A percentile compares a stretch with the other conserved stretches of the same genome.
Conservation (phyloP, 192 early-diverging fungal genomes). For the Spinellus fusiger region DNA sequence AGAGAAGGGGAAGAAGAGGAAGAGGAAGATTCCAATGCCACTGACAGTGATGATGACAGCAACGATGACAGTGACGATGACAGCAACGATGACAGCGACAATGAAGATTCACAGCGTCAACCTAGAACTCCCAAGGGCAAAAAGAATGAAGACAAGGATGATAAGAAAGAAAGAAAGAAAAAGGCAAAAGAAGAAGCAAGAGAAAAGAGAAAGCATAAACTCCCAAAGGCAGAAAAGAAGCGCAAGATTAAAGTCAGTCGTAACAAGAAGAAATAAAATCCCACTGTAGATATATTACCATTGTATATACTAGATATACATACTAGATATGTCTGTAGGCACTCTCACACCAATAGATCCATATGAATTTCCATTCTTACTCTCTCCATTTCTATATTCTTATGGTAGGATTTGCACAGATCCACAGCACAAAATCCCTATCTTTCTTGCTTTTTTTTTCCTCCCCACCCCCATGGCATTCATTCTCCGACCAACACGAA, state of each 20-base stretch:
- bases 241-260: conserved; percentile 72
- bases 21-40: conserved; percentile 25
- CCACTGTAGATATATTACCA: no score
- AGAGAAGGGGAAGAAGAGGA: conserved; percentile 25
- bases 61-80: conserved; percentile 41
- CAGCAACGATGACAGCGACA: conserved; percentile 31
- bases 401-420: no score
- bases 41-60: conserved; percentile 34
- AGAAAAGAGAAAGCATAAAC: conserved; percentile 89
- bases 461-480: no score
- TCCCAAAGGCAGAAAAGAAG: conserved; percentile 96
- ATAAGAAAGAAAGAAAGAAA: conserved; percentile 85
- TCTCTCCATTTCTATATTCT: no score
- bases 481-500: no score
- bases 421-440: no score
- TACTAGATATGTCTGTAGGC: no score
- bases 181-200: conserved; percentile 84
- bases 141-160: conserved; percentile 80
- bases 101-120: conserved; percentile 21
- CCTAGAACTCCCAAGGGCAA: conserved; percentile 55
- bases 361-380: no score
- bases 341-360: no score
- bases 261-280: conserved; percentile 51
- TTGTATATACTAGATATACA: no score
- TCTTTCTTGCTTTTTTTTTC: no score